Evolutionary conservation across 2,329 filamentous ascomycete species (phyloP), one percentile per base, ranked within the genome.

Genomic region (Blastomyces parvus): DNA sequence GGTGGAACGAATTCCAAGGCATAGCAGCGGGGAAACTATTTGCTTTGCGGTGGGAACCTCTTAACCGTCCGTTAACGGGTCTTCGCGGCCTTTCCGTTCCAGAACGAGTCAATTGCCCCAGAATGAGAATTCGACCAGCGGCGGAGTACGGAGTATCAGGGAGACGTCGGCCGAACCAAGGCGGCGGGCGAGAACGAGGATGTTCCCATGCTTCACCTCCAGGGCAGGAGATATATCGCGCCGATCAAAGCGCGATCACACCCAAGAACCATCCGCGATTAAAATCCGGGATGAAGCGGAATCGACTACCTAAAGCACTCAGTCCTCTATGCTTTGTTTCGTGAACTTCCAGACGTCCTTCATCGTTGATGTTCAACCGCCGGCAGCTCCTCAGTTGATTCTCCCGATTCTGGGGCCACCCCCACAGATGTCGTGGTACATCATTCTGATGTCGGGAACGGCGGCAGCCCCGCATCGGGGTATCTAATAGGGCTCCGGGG

Each of bases 331-430:
- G 13, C 33, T n/a, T 7, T 3, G 17, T 6, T 30, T 25, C n/a
- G 63, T 61, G 6, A 57, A 55, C 7, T 64, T n/a, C 38, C 58
- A 66, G 25, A 59, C 30, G 2, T 62, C 30, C 30, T 64, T 13
- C 25, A 64, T 61, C 0, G 48, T 1, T 19, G 25, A 25, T 1
- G 42, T 30, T 44, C 25, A 60, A 14, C 25, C 25, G 38, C 53
- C 52, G 3, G 58, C 57, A 48, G 55, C 36, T 44, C 56, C 7
- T 13, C 50, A 19, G 17, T 62, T 33, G 2, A 62, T 36, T 1
- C 57, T 55, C 2, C 30, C 25, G 1, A 1, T 25, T 30, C n/a
- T 33, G 17, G 33, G 2, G 22, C 9, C 19, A 42, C 17, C 40
- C 6, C 40, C 14, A 42, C 8, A 48, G 46, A 64, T 11, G 48